A percentile compares a stretch with the other conserved stretches of the same genome.
Conservation (phyloP, 2,329 filamentous ascomycete species). For the Pseudogymnoascus sp. region DNA sequence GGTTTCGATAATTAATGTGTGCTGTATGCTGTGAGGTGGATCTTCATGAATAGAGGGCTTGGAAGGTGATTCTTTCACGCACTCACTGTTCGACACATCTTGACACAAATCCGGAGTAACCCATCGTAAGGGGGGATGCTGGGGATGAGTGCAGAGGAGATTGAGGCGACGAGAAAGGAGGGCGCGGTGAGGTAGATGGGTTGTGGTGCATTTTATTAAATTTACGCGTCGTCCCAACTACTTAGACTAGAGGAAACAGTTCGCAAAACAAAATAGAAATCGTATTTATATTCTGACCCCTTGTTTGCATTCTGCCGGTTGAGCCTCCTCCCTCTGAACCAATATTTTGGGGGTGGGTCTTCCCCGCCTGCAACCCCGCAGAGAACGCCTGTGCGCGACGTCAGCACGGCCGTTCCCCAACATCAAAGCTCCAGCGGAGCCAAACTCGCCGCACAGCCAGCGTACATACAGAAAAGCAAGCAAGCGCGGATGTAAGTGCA, state of each 20-base stretch:
- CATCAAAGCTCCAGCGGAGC: neutral
- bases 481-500: neutral
- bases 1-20: no score
- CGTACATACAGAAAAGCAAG: neutral
- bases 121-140: constrained; percentile 54
- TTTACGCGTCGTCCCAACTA: neutral
- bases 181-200: constrained; percentile 58
- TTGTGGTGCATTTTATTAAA: neutral
- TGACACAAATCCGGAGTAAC: no score
- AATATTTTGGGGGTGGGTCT: neutral
- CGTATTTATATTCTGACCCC: no score
- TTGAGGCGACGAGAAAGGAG: constrained; percentile 54
- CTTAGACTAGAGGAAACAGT: neutral
- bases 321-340: neutral
- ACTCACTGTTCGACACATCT: no score
- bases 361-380: neutral
- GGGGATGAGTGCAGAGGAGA: constrained; percentile 50
- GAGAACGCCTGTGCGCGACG: neutral
- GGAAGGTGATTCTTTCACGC: no score
- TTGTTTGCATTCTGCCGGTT: neutral
- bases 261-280: neutral
- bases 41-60: no score
- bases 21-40: no score
- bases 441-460: neutral
- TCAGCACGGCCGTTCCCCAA: neutral